phyloP scores from a whole-genome alignment of 352 stramenopile species.

The Pythium angustatum region DNA sequence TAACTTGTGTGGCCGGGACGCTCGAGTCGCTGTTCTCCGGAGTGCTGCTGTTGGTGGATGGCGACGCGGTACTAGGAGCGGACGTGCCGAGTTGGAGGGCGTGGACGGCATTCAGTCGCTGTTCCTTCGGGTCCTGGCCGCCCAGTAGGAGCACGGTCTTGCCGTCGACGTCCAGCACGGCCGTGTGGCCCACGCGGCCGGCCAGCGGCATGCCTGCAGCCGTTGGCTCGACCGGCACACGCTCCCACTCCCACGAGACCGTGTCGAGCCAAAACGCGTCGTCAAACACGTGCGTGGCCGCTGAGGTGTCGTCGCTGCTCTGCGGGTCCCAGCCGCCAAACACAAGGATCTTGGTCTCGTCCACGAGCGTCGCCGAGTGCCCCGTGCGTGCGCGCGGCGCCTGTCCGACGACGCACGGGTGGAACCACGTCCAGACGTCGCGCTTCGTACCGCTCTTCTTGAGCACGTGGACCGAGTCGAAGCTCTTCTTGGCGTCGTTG shows the following conservation, averaged over 20 bases:
- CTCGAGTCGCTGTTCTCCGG: slow-evolving; percentile 12
- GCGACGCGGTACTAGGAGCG: not conserved
- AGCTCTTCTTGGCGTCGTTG: slow-evolving; percentile 91
- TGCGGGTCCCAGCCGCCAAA: slow-evolving; percentile 95
- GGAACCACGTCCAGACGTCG: slow-evolving; percentile 84
- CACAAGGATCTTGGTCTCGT: slow-evolving; percentile 87
- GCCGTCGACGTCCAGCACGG: slow-evolving; percentile 59
- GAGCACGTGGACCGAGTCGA: slow-evolving; percentile 92
- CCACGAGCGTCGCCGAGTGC: slow-evolving; percentile 87
- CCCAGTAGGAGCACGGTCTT: slow-evolving; percentile 86
- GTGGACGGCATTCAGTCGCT: slow-evolving; percentile 84
- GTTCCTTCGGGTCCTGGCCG: slow-evolving; percentile 77
- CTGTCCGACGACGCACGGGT: slow-evolving; percentile 75
- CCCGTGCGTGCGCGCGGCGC: slow-evolving; percentile 83
- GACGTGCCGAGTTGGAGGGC: slow-evolving; percentile 41
- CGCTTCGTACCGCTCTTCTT: slow-evolving; percentile 41
- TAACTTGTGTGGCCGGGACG: slow-evolving; percentile 17
- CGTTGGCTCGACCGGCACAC: slow-evolving; percentile 40
- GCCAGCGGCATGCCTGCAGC: slow-evolving; percentile 25
- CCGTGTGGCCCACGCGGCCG: slow-evolving; percentile 85
- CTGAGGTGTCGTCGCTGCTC: slow-evolving; percentile 30
- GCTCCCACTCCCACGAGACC: slow-evolving; percentile 88
- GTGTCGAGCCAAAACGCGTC: slow-evolving; percentile 92
- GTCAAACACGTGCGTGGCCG: slow-evolving; percentile 71
- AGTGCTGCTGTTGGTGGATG: no score